Evolutionary conservation across 2,329 filamentous ascomycete genomes (phyloP), one percentile per base, ranked within the genome.

Genomic region (Penicillium sp.): DNA sequence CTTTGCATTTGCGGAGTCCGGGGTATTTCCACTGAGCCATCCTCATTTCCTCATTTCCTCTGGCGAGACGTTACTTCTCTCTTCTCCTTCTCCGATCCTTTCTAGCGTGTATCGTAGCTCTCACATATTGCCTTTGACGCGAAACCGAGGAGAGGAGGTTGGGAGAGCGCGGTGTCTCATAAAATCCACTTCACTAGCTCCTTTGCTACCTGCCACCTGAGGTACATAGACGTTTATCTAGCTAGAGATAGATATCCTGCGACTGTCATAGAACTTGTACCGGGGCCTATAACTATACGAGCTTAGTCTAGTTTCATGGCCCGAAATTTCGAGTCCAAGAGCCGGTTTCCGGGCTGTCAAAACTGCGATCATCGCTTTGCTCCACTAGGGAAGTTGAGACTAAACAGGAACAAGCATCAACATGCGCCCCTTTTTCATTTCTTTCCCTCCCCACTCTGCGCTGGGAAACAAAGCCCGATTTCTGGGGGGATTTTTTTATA

Each of bases 1-100:
- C 72, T 25, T 12, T 58, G 50, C 50, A 53, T 55, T 45, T 44
- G 39, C 38, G 50, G 47, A 53, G 53, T 55, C 42, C 43, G 45
- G 44, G 31, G 47, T 38, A 49, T 48, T 28, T 43, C 50, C 46
- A 18, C 38, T 37, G 20, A 44, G 28, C 25, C 23, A 24, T 38
- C 43, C 46, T 46, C 24, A 27, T 24, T 39, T 23, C 2, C 46
- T 46, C 24, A 27, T 24, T 39, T 23, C 2, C n/a, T 28, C 31
- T 35, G 18, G 46, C 41, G 42, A 38, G 25, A 24, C 28, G 39
- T 43, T 18, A 41, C 27, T 46, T 37, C 40, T 38, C 46, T 49
- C 46, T 20, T 25, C 15, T 38, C 12, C 31, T 39, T 12, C n/a
- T 33, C 27, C 13, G 13, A 18, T 37, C 28, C 10, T 27, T 31